Conservation (phyloP, 345 rosid species). For the Cardamine occulta region DNA sequence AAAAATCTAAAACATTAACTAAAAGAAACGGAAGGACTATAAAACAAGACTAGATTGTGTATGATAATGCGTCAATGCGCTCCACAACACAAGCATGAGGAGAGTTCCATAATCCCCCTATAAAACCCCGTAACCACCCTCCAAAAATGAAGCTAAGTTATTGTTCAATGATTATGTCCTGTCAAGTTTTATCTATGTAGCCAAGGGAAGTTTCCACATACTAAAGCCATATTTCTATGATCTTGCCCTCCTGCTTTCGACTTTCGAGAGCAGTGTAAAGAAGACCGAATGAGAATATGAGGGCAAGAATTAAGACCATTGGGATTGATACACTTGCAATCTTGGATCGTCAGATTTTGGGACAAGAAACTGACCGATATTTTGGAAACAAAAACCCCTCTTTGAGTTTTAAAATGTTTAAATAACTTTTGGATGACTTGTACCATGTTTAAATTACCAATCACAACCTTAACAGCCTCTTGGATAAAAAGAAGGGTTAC, state of each 20-base stretch:
- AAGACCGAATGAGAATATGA: conserved; percentile 72
- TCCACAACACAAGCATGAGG: too few species aligned
- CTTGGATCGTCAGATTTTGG: conserved; percentile 54
- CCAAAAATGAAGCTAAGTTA: conserved; percentile 26
- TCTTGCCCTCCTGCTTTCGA: conserved; percentile 79
- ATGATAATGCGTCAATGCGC: too few species aligned
- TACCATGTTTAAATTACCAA: conserved; percentile 14
- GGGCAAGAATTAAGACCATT: conserved; percentile 64
- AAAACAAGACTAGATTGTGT: too few species aligned
- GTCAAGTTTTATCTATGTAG: background rate
- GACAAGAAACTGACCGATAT: conserved; percentile 58
- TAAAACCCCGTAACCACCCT: conserved; percentile 68
- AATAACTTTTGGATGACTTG: background rate
- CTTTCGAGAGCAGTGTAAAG: conserved; percentile 66
- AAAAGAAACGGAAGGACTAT: too few species aligned
- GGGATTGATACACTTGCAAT: conserved; percentile 53
- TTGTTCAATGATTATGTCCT: conserved; percentile 5
- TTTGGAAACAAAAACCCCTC: conserved; percentile 23
- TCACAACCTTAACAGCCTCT: conserved; percentile 72
- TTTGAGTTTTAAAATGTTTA: conserved; percentile 10
- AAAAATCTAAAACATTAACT: too few species aligned
- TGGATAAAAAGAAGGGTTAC: conserved; percentile 81
- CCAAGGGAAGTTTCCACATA: conserved; percentile 37
- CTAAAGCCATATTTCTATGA: conserved; percentile 76
- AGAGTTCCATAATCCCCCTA: conserved; percentile 33